These are phyloP conservation scores for Neostapfia colusana DNA, from an alignment of 176 grass and related monocot genomes.

Conservation along the genomic window DNA sequence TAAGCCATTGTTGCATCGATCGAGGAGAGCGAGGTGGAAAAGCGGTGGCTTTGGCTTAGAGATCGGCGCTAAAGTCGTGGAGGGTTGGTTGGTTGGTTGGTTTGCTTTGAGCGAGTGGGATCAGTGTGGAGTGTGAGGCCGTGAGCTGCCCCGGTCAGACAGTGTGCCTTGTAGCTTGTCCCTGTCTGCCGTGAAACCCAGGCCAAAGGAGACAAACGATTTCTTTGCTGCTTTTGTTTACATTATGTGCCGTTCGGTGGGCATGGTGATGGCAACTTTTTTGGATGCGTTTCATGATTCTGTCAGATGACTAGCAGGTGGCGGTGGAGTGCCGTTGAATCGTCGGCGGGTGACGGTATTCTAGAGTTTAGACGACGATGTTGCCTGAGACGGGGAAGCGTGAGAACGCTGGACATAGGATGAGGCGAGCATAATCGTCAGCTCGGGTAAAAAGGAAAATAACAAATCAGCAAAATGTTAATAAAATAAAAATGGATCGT, in stretches of 20 bases:
- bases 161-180: not conserved
- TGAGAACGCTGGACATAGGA: too few species aligned
- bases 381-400: too few species aligned
- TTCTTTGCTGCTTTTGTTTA: conserved; percentile 18
- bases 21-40: not conserved
- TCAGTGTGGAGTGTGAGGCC: conserved; percentile 16
- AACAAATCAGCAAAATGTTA: too few species aligned
- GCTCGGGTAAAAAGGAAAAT: too few species aligned
- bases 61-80: conserved; percentile 37
- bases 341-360: not conserved
- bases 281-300: conserved; percentile 28
- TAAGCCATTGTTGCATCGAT: conserved; percentile 35
- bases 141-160: conserved; percentile 18
- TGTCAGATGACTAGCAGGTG: conserved; percentile 24
- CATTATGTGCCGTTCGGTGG: not conserved
- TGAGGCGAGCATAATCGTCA: too few species aligned
- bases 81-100: not conserved
- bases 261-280: conserved; percentile 28
- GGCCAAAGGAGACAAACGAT: conserved; percentile 17
- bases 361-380: too few species aligned
- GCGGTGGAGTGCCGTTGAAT: conserved; percentile 32
- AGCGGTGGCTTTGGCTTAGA: not conserved
- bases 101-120: conserved; percentile 28
- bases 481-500: too few species aligned
- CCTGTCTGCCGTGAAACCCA: conserved; percentile 36